Evolutionary conservation across 495 filamentous ascomycete genomes (phyloP), one percentile per base, ranked within the genome.

Genomic region (Xylaria acuta): DNA sequence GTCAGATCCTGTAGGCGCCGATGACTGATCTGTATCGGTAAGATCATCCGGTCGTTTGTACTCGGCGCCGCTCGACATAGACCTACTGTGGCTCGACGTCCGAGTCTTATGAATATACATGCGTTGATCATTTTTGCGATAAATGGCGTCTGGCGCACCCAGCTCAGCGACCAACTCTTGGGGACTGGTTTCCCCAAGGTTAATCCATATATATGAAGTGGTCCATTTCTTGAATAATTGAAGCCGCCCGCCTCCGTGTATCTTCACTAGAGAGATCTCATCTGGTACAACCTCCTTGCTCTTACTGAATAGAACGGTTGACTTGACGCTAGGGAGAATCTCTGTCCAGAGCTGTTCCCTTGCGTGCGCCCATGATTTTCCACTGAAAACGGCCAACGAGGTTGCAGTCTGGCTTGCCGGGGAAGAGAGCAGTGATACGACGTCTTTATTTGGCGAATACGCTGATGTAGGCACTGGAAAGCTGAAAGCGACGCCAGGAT

Each of bases 81-180:
- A 75, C 76, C 83, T 75, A 68, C 81, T 81, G 62, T 82, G 81
- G 59, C 85, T 86, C 36, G 84, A 82, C 16, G 83, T 80, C 11
- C 85, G 85, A 60, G 84, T 83, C 74, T 89, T 90, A 80, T 98
- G 95, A 54, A 97, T 96, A n/a, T 93, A 93, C 79, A 98, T 91
- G 45, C 93, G 87, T 75, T 93, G 91, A 79, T 97, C 95, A 79
- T 93, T 93, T 85, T 97, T 98, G 73, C 93, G 87, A 80, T 97
- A 97, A 45, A 97, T 97, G 25, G 94, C 93, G 82, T 97, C 94
- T n/a, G 96, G 96, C 4, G 96, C 93, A 0, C 96, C 96, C 36
- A 99, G 89, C 72, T 97, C 94, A 49, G 91, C 88, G 30, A 98
- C 88, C 5, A 99, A 84, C 74, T 98, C 94, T 83, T 99, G 96